phyloP scores from a whole-genome alignment of 352 stramenopile genomes.

The Phytophthora meadii region DNA sequence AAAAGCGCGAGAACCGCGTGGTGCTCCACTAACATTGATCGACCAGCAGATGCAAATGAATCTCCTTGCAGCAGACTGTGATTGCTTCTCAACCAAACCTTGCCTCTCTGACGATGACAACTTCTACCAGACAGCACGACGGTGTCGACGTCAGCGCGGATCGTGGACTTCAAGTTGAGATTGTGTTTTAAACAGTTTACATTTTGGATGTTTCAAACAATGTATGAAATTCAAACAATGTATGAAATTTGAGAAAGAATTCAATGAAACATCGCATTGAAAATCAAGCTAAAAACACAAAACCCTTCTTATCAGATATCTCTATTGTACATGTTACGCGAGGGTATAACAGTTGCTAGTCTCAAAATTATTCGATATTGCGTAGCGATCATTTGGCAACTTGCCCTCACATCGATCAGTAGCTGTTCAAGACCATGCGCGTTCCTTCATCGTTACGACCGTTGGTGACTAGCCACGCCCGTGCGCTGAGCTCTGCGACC shows the following conservation, averaged over 20 bases:
- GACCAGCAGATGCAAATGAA: constrained; percentile 14
- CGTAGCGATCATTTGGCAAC: constrained; percentile 35
- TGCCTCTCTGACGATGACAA: constrained; percentile 20
- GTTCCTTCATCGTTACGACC: constrained; percentile 24
- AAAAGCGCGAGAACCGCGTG: constrained; percentile 27
- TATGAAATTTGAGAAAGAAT: too few relatives aligned
- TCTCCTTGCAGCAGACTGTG: constrained; percentile 6
- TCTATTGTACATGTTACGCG: too few relatives aligned
- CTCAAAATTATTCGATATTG: constrained; percentile 6
- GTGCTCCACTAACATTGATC: constrained; percentile 16
- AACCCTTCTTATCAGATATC: too few relatives aligned
- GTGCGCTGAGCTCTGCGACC: constrained; percentile 32
- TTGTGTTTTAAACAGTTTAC: constrained; percentile 6
- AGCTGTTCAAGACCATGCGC: constrained; percentile 32
- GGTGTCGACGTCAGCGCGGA: constrained; percentile 17
- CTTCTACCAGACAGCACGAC: neutral
- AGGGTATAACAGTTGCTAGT: too few relatives aligned
- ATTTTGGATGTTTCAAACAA: too few relatives aligned
- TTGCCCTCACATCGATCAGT: constrained; percentile 1
- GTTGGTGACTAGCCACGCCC: constrained; percentile 11
- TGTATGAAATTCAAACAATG: too few relatives aligned
- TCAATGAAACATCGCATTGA: too few relatives aligned
- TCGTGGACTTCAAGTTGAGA: constrained; percentile 46
- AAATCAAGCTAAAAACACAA: too few relatives aligned
- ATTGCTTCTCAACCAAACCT: constrained; percentile 11